Conservation (phyloP, 352 stramenopile species). For the Globisporangium nunn region DNA sequence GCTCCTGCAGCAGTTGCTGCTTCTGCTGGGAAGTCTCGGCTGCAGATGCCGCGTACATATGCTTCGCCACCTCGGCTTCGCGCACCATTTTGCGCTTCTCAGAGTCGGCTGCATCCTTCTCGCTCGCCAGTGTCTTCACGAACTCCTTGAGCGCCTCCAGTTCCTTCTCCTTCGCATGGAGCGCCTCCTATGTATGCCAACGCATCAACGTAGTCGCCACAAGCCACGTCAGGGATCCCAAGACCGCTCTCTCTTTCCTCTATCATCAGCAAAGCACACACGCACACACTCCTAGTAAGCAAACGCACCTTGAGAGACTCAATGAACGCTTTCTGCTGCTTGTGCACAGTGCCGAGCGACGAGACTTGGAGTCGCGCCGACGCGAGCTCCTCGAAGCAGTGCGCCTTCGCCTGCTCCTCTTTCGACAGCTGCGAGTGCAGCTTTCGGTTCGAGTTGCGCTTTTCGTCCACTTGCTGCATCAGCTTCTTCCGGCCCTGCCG, state of each 20-base stretch:
- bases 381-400: constrained; percentile 74
- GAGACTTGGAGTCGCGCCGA: constrained; percentile 63
- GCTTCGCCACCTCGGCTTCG: constrained; percentile 57
- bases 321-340: constrained; percentile 66
- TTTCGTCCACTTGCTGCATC: constrained; percentile 70
- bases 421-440: constrained; percentile 56
- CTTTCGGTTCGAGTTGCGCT: constrained; percentile 70
- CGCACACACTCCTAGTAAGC: too few relatives aligned
- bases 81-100: constrained; percentile 53
- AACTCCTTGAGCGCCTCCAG: constrained; percentile 62
- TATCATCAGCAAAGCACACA: too few relatives aligned
- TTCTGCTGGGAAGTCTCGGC: constrained; percentile 45
- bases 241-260: background rate
- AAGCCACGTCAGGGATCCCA: background rate
- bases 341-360: constrained; percentile 66
- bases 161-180: constrained; percentile 54
- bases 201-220: too few relatives aligned
- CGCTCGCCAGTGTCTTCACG: constrained; percentile 41
- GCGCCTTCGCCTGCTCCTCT: constrained; percentile 56
- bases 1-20: constrained; percentile 29
- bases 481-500: constrained; percentile 71
- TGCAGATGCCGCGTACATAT: constrained; percentile 37
- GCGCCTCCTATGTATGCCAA: constrained; percentile 22
- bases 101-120: constrained; percentile 39
- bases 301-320: constrained; percentile 49